These are phyloP conservation scores for Botrytis squamosa DNA, from an alignment of 2,329 filamentous ascomycete genomes.

Conservation along the genomic window DNA sequence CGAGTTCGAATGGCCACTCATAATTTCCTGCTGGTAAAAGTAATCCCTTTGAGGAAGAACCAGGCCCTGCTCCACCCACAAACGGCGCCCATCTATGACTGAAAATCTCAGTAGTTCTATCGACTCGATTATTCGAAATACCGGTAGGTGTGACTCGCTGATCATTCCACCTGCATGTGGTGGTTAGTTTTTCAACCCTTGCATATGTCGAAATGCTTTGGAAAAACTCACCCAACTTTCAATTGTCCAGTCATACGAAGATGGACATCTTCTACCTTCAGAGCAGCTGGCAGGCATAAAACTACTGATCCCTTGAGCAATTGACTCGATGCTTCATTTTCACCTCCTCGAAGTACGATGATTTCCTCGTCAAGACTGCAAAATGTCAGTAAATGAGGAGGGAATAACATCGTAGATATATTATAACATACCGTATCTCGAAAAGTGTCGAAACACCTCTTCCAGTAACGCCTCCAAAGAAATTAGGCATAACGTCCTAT, in stretches of 20 bases:
- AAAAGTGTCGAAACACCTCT: conserved; percentile 40
- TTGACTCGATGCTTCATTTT: conserved; percentile 74
- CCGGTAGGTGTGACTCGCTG: conserved; percentile 55
- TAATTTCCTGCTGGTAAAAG: conserved; percentile 73
- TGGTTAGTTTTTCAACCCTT: background rate
- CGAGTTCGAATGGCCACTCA: conserved; percentile 76
- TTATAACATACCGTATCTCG: conserved; percentile 39
- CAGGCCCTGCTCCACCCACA: conserved; percentile 50
- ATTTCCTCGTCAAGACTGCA: conserved; percentile 73
- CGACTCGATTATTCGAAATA: conserved; percentile 58
- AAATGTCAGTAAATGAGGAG: conserved; percentile 22
- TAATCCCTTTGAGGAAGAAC: conserved; percentile 50
- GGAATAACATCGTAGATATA: background rate
- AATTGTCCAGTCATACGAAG: conserved; percentile 69
- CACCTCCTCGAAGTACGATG: conserved; percentile 72
- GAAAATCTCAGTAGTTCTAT: conserved; percentile 59
- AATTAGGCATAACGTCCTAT: conserved; percentile 35
- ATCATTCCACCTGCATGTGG: conserved; percentile 49
- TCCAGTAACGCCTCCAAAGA: conserved; percentile 38
- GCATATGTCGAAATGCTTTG: background rate
- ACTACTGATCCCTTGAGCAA: conserved; percentile 72
- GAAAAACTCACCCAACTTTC: conserved; percentile 60
- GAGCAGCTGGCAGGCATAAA: conserved; percentile 65
- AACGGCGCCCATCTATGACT: conserved; percentile 70
- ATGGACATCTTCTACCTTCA: conserved; percentile 72